Conservation (phyloP, 2,329 filamentous ascomycete genomes). For the Sporothrix brunneoviolacea region DNA sequence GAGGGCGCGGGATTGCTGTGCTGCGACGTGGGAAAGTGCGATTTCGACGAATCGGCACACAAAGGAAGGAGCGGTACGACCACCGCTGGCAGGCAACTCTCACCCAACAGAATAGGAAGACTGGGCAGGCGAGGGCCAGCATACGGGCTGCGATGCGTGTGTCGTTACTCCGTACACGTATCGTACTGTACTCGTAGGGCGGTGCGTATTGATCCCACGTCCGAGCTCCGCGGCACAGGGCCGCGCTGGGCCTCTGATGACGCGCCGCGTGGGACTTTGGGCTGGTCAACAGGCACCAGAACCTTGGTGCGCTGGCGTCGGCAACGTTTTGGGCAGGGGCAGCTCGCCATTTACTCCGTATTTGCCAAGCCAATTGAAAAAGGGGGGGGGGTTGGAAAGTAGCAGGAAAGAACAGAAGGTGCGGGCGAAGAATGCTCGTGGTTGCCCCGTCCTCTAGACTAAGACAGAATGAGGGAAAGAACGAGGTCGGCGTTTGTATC, state of each 20-base stretch:
- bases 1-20: too few relatives aligned
- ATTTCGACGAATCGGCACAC: background rate
- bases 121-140: too few relatives aligned
- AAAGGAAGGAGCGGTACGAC: too few relatives aligned
- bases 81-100: too few relatives aligned
- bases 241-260: constrained; percentile 11
- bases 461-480: background rate
- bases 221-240: too few relatives aligned
- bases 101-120: too few relatives aligned
- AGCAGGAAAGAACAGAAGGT: background rate
- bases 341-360: background rate
- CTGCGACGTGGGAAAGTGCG: constrained; percentile 2
- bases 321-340: background rate
- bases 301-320: constrained; percentile 1
- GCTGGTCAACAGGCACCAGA: constrained; percentile 1
- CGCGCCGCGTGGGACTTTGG: constrained; percentile 8
- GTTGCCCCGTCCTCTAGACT: background rate
- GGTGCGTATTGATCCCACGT: too few relatives aligned
- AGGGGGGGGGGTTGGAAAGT: background rate
- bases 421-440: constrained; percentile 1
- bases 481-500: background rate
- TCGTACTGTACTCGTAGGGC: too few relatives aligned
- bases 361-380: background rate
- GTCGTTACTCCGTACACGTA: too few relatives aligned
- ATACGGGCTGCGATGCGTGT: too few relatives aligned